Conservation (phyloP, 2,329 filamentous ascomycete genomes). For the Verticillium tricorpus region DNA sequence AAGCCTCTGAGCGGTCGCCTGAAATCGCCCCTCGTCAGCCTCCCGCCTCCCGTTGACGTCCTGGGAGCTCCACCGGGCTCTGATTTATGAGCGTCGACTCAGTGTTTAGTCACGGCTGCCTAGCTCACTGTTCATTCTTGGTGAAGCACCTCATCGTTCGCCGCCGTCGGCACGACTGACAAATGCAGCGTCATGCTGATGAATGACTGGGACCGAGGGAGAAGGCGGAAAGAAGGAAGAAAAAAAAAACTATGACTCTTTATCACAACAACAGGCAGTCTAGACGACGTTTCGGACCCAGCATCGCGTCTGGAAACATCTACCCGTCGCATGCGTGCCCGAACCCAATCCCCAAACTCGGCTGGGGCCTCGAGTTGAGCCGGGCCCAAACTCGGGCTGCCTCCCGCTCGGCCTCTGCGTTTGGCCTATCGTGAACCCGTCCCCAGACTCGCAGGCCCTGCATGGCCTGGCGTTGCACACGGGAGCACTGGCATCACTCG, state of each 20-base stretch:
- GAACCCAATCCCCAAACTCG: not conserved
- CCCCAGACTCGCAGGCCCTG: not conserved
- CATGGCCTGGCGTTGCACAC: not conserved
- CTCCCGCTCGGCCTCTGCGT: not conserved
- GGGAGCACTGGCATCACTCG: not conserved
- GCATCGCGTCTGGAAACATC: not conserved
- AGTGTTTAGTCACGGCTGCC: not conserved
- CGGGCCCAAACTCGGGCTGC: not conserved
- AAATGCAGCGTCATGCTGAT: not conserved
- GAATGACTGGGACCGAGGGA: not conserved
- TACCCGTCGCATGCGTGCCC: not conserved
- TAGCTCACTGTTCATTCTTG: not conserved
- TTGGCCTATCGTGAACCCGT: not conserved
- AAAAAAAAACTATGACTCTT: not conserved
- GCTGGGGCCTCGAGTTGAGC: not conserved
- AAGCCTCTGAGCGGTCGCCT: not conserved
- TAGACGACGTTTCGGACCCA: not conserved
- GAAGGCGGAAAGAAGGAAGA: too few relatives aligned
- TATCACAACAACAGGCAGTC: not conserved
- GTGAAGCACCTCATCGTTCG: not conserved
- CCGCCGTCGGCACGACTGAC: not conserved
- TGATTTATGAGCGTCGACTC: not conserved
- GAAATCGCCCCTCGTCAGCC: not conserved
- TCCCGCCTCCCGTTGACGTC: not conserved
- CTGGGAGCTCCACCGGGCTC: not conserved